Evolutionary conservation across 148 eudicot species (phyloP).

Genomic region (Persicaria maculosa): DNA sequence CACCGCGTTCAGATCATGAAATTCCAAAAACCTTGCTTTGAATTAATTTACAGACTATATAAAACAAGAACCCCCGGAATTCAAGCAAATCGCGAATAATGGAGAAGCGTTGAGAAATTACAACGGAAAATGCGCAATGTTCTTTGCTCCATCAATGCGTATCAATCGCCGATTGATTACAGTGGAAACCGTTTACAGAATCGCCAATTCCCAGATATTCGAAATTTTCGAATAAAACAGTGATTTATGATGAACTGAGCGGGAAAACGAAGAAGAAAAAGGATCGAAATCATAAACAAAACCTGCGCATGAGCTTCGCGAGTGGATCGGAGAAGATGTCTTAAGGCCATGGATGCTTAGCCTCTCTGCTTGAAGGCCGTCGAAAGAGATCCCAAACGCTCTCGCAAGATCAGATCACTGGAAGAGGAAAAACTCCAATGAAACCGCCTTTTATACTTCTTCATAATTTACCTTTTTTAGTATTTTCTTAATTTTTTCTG

Average conservation of each 20-base stretch:
- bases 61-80: background rate
- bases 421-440: background rate
- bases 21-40: background rate
- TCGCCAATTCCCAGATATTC: background rate
- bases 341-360: background rate
- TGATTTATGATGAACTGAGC: background rate
- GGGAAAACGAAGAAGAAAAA: background rate
- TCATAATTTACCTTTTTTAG: background rate
- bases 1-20: background rate
- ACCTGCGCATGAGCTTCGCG: background rate
- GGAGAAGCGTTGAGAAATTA: background rate
- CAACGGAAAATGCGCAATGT: background rate
- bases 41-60: background rate
- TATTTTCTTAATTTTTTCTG: background rate
- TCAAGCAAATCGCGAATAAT: background rate
- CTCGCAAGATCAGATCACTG: background rate
- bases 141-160: background rate
- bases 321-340: constrained; percentile 6
- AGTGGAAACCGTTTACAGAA: background rate
- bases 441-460: background rate
- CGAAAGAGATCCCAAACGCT: background rate
- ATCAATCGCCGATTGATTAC: background rate
- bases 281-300: no score
- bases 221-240: background rate
- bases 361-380: background rate